Conservation (phyloP, 805 yeast species). For the Candida patagonica region DNA sequence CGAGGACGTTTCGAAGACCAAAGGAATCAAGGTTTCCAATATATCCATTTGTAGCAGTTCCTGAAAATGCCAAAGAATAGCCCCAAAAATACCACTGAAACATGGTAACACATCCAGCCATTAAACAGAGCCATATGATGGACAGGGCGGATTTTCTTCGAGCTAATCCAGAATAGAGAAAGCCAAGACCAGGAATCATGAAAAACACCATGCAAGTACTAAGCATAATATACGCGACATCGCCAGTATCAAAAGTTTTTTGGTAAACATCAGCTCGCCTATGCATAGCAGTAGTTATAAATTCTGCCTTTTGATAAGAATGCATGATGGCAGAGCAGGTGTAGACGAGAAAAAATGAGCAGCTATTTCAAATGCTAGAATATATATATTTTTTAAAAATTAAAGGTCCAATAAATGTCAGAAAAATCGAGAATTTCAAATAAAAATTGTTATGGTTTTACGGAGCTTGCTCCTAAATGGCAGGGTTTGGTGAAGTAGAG, state of each 20-base stretch:
- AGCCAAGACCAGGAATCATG: conserved; percentile 94
- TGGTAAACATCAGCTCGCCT: not conserved
- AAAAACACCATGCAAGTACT: conserved; percentile 54
- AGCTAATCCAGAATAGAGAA: conserved; percentile 84
- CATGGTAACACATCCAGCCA: conserved; percentile 62
- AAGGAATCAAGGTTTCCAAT: conserved; percentile 81
- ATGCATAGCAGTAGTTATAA: not conserved
- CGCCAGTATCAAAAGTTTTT: conserved; percentile 30
- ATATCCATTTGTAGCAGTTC: conserved; percentile 70
- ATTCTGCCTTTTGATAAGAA: conserved; percentile 3
- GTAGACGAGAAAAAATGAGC: no score
- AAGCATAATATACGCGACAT: conserved; percentile 28
- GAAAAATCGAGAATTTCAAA: no score
- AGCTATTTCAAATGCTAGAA: no score
- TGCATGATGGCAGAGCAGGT: not conserved
- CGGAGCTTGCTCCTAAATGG: no score
- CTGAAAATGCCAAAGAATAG: conserved; percentile 80
- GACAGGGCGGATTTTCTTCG: conserved; percentile 84
- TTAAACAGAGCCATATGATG: conserved; percentile 70
- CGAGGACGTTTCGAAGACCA: conserved; percentile 67
- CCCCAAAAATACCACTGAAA: conserved; percentile 99
- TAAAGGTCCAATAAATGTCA: no score
- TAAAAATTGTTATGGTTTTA: no score
- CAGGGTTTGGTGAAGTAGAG: no score
- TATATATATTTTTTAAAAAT: no score